Evolutionary conservation across 192 early-diverging fungal genomes (phyloP), one percentile per base, ranked within the genome.

Genomic region (Coemansia sp.): DNA sequence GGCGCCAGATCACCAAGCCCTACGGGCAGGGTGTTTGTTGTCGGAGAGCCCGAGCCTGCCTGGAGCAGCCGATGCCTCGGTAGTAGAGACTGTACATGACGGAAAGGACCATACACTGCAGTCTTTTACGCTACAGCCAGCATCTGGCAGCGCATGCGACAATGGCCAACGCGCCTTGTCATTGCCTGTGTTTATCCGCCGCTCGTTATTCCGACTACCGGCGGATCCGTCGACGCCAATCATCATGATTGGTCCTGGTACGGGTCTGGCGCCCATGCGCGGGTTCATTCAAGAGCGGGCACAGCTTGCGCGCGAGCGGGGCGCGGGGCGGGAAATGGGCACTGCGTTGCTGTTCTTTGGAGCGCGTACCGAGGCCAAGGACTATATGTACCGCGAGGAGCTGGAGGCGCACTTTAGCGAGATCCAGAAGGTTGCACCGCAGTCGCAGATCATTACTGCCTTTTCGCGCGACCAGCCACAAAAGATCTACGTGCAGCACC

Each of bases 241-340:
- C 67, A 88, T 99, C 36, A 99, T 99, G 98, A 84, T 99, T 36
- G 98, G 98, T 0, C 98, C 98, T n/a, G 98, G 98, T 51, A 99
- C 98, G 4, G 98, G 98, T 48, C 92, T 99, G 41, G 98, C 98
- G 17, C 98, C 98, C 29, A 98, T 99, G 91, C 88, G 98, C 51
- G 98, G 91, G 4, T 99, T 99, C 71, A 75, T 98, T 11, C 89
- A 91, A 62, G 98, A 99, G 72, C 93, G 98, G 58, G 88, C 91
- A 4, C 60, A 71, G 48, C 81, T 86, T 36, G 74, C 73, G 2
- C 85, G 86, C 64, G 88, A 85, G 24, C 11, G 22, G 11, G 68
- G 72, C 61, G 83, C 89, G 31, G 87, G 83, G 12, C 36, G 24
- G 38, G 85, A 87, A 40, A 75, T 86, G 67, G 96, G 98, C 8